Conservation (phyloP, 2,329 filamentous ascomycete genomes). For the Bretziella fagacearum region DNA sequence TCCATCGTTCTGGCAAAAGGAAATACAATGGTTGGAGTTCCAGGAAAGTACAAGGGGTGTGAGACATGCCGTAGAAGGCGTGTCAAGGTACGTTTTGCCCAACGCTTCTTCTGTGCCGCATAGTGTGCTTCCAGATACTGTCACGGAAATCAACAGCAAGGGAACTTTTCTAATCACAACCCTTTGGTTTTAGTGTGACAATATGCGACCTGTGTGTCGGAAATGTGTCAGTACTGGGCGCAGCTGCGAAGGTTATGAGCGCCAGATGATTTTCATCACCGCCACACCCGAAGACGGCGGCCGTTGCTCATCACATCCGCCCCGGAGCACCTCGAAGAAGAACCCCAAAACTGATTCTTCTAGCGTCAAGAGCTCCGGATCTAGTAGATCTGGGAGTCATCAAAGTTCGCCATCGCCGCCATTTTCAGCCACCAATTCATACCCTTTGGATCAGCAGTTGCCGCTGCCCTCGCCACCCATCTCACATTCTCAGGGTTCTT, state of each 20-base stretch:
- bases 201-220: constrained; percentile 40
- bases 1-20: no score
- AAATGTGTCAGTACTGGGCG: constrained; percentile 42
- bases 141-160: no score
- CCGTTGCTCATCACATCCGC: constrained; percentile 39
- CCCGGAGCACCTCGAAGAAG: constrained; percentile 24
- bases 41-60: constrained; percentile 47
- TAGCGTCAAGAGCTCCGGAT: constrained; percentile 16
- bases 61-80: constrained; percentile 42
- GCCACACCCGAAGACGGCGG: constrained; percentile 38
- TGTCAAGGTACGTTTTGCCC: constrained; percentile 34
- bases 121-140: no score
- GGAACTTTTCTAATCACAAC: background rate
- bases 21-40: constrained; percentile 39
- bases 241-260: constrained; percentile 44
- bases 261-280: constrained; percentile 46
- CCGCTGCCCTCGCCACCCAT: constrained; percentile 5
- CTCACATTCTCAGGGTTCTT: constrained; percentile 4
- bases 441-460: constrained; percentile 6
- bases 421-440: background rate
- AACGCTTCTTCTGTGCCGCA: no score
- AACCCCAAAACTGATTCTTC: background rate
- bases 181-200: constrained; percentile 38
- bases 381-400: constrained; percentile 20
- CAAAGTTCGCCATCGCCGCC: constrained; percentile 8